Conservation (phyloP, 1,139 yeast genomes). For the Sugiyamaella xylanicola region DNA sequence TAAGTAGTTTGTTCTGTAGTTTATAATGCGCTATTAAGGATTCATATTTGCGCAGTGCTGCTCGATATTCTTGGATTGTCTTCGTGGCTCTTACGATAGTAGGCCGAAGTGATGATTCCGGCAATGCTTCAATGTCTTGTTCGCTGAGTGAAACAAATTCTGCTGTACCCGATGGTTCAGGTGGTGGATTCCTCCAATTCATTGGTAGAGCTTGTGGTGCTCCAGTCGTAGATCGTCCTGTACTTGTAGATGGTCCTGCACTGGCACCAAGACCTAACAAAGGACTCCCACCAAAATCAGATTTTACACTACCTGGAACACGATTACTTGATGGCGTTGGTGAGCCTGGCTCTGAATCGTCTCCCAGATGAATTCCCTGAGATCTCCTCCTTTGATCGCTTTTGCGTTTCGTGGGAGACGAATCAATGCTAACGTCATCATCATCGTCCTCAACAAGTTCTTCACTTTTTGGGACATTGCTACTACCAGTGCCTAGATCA, state of each 20-base stretch:
- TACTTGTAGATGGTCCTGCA: neutral
- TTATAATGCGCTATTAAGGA: conserved; percentile 34
- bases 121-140: conserved; percentile 20
- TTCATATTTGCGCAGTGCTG: conserved; percentile 23
- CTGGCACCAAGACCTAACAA: neutral
- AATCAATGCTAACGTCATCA: neutral
- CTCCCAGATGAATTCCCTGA: neutral
- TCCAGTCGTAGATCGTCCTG: neutral
- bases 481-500: too few species aligned
- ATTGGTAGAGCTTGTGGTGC: conserved; percentile 6
- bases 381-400: neutral
- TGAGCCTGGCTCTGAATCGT: neutral
- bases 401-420: conserved; percentile 8
- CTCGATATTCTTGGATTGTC: conserved; percentile 23
- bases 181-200: conserved; percentile 17
- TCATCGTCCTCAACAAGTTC: neutral
- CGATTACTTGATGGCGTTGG: neutral
- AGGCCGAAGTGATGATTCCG: conserved; percentile 16
- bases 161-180: conserved; percentile 17
- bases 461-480: too few species aligned
- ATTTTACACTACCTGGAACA: neutral
- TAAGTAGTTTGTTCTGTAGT: conserved; percentile 46
- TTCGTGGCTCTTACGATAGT: conserved; percentile 20
- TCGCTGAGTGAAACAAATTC: conserved; percentile 19
- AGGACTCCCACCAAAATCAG: neutral